Conservation (phyloP, 208 protist species). For the Acanthamoeba triangularis region DNA sequence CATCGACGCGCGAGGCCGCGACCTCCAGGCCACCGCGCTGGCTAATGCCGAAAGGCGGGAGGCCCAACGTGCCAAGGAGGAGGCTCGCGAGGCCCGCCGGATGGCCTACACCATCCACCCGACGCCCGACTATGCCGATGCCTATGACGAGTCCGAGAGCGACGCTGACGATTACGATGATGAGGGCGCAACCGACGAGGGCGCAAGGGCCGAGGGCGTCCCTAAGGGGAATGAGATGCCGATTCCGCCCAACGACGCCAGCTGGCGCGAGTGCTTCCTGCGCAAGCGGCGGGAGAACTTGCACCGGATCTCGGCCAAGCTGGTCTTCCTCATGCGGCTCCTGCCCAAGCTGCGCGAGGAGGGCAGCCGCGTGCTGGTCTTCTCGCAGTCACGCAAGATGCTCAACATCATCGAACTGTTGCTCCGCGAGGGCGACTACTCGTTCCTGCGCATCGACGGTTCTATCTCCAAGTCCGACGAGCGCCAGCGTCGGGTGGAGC, state of each 20-base stretch:
- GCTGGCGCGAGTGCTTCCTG: conserved; percentile 60
- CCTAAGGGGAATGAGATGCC: not conserved
- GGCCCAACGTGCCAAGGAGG: not conserved
- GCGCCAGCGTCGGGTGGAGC: conserved; percentile 80
- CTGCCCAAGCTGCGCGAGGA: conserved; percentile 78
- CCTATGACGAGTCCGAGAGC: not conserved
- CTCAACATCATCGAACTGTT: conserved; percentile 82
- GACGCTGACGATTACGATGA: not conserved
- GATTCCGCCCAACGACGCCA: not conserved
- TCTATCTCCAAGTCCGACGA: conserved; percentile 79
- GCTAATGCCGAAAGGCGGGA: not conserved
- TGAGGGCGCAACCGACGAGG: not conserved
- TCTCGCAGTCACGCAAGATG: conserved; percentile 85
- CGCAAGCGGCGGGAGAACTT: conserved; percentile 14
- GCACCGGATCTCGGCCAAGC: conserved; percentile 76
- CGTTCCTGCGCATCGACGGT: conserved; percentile 83
- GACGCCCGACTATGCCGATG: not conserved
- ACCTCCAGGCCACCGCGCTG: conserved; percentile 17
- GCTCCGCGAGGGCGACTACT: conserved; percentile 62
- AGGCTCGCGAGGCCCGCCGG: not conserved
- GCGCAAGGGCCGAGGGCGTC: not conserved
- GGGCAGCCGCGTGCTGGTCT: conserved; percentile 86
- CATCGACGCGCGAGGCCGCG: conserved; percentile 8
- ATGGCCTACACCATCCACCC: conserved; percentile 55
- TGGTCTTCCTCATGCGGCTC: conserved; percentile 79